Evolutionary conservation across 768 basidiomycete species (phyloP), one percentile per base, ranked within the genome.

Genomic region (Tephrocybe sp.): DNA sequence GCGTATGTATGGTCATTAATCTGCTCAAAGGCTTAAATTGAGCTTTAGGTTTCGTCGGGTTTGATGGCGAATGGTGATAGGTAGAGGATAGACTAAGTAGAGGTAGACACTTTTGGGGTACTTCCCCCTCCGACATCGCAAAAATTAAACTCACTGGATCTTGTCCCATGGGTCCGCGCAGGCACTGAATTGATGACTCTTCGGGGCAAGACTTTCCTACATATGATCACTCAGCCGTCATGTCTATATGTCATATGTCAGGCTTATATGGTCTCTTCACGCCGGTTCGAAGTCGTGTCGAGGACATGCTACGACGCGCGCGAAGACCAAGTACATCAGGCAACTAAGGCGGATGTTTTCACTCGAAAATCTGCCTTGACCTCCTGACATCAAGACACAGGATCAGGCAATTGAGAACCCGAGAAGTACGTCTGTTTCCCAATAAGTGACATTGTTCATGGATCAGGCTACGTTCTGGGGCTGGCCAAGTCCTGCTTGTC

Each of bases 31-130:
- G 56, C 47, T 18, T 27, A 47, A 10, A 24, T 2, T n/a, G 8
- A 2, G 36, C 42, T 19, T 0, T 52, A 88, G 89, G 89, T 8
- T 91, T 91, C 59, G 76, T 85, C 55, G 89, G 89, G 21, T 92
- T 92, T 56, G 89, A 92, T 61, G 89, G 89, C 45, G 84, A 88
- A 52, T 92, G 89, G 89, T 91, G 72, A 69, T 45, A 19, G 22
- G 44, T 4, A 15, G n/a, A 40, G 49, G 22, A 36, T 42, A 30
- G 30, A 15, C 16, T 36, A 47, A 45, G 12, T 27, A 39, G 23
- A 45, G 38, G 15, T 52, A 25, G 36, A 50, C 16, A 24, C 24
- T 24, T 27, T 27, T n/a, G 12, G 25, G 24, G 13, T 34, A 31
- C 11, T 29, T 12, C 27, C 44, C 38, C 29, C 36, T 29, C 42